phyloP scores from a whole-genome alignment of 495 filamentous ascomycete genomes.

The Hypomontagnella submonticulosa region DNA sequence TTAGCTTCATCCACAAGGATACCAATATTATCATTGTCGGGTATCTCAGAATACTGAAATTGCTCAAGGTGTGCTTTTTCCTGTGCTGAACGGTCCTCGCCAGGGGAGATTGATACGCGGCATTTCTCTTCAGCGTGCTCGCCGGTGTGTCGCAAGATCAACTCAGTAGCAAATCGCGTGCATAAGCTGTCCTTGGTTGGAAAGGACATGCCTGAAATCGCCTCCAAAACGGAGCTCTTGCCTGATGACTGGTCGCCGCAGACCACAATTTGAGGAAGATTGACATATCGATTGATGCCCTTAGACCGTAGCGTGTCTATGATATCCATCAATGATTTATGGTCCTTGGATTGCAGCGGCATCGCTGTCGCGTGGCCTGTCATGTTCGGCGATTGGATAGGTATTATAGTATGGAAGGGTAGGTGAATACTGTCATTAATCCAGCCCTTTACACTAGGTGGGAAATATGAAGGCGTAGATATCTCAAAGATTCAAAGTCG shows the following conservation, averaged over 20 bases:
- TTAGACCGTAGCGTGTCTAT: constrained; percentile 67
- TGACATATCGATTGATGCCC: constrained; percentile 65
- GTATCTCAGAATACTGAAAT: constrained; percentile 45
- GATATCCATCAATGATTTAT: constrained; percentile 62
- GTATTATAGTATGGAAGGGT: too few species aligned
- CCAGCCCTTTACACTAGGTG: too few species aligned
- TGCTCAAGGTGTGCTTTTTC: constrained; percentile 40
- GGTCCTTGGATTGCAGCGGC: constrained; percentile 52
- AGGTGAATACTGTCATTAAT: too few species aligned
- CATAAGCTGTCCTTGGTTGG: constrained; percentile 70
- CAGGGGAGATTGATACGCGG: constrained; percentile 59
- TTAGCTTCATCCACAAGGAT: constrained; percentile 63
- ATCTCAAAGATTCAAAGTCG: too few species aligned
- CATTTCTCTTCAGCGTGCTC: constrained; percentile 48
- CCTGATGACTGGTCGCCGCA: constrained; percentile 77
- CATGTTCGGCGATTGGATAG: constrained; percentile 32
- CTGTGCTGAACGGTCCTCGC: constrained; percentile 33
- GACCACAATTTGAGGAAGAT: constrained; percentile 74
- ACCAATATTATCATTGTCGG: constrained; percentile 49
- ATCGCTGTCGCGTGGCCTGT: constrained; percentile 23
- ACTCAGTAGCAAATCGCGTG: constrained; percentile 73
- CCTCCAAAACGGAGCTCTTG: constrained; percentile 79
- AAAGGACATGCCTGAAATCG: constrained; percentile 76
- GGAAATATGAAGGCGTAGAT: too few species aligned
- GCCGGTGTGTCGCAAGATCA: constrained; percentile 59